phyloP scores from a whole-genome alignment of 2,329 filamentous ascomycete species.

The Clonostachys chloroleuca region DNA sequence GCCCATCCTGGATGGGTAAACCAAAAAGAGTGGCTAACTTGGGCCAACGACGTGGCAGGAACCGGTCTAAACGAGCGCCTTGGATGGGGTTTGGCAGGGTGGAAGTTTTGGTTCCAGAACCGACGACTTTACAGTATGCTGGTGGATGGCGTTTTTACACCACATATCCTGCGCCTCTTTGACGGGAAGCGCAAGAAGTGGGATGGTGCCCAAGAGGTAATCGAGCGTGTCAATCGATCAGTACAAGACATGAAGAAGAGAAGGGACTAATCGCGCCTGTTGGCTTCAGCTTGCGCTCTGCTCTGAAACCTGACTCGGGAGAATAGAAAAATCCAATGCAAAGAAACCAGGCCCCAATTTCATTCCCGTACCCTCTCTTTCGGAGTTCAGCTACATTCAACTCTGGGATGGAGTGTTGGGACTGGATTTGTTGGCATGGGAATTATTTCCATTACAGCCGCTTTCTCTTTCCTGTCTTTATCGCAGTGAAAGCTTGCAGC shows the following conservation, averaged over 20 bases:
- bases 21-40: constrained; percentile 27
- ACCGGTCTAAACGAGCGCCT: constrained; percentile 30
- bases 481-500: no score
- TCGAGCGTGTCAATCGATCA: constrained; percentile 19
- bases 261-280: neutral
- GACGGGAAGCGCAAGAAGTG: constrained; percentile 31
- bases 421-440: no score
- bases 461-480: no score
- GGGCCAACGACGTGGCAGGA: constrained; percentile 33
- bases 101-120: constrained; percentile 34
- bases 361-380: no score
- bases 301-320: no score
- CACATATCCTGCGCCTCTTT: constrained; percentile 33
- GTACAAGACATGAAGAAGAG: constrained; percentile 1
- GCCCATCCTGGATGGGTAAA: constrained; percentile 17
- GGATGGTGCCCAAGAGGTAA: constrained; percentile 27
- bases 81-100: constrained; percentile 31
- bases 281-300: no score
- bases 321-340: no score
- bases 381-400: no score
- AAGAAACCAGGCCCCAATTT: no score
- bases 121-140: constrained; percentile 27
- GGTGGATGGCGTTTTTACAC: constrained; percentile 31
- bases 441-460: no score
- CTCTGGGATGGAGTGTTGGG: no score